Conservation (phyloP, 2,329 filamentous ascomycete genomes). For the Geosmithia flava region DNA sequence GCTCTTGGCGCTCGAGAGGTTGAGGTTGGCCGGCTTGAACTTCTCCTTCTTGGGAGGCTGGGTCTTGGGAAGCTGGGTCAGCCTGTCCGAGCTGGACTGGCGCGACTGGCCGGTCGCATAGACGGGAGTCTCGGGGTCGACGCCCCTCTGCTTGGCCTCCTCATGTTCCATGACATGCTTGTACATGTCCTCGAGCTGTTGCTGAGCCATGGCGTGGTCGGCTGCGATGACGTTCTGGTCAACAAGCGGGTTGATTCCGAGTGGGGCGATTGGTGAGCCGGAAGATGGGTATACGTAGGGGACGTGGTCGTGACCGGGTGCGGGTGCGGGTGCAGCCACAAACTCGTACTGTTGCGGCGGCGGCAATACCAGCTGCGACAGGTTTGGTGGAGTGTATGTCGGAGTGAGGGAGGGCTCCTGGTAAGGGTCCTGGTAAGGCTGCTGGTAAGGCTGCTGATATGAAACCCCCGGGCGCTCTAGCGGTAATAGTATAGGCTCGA, state of each 20-base stretch:
- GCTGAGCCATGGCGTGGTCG: constrained; percentile 63
- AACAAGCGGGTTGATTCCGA: constrained; percentile 57
- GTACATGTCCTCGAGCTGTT: constrained; percentile 83
- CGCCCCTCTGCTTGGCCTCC: constrained; percentile 46
- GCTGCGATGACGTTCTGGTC: constrained; percentile 65
- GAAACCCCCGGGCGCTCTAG: background rate
- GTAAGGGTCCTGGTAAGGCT: constrained; percentile 5
- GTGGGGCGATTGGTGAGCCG: constrained; percentile 29
- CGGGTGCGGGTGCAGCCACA: constrained; percentile 5
- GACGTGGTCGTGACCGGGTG: constrained; percentile 1
- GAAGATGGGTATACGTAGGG: constrained; percentile 35
- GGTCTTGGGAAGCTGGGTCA: constrained; percentile 24
- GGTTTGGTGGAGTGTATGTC: constrained; percentile 24
- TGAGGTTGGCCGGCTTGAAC: constrained; percentile 36
- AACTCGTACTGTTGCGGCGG: constrained; percentile 24
- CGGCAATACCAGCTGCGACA: constrained; percentile 28
- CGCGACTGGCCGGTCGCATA: constrained; percentile 14
- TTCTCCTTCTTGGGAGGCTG: constrained; percentile 29
- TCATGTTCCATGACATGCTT: constrained; percentile 88
- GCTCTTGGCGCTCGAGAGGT: constrained; percentile 27
- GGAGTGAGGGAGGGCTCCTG: constrained; percentile 7
- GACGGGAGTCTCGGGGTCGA: constrained; percentile 30
- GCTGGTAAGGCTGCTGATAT: background rate
- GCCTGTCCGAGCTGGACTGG: constrained; percentile 12
- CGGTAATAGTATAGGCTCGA: background rate